Evolutionary conservation across 306 rosid species (phyloP), one percentile per base, ranked within the genome.

Genomic region (Dalbergia cultrata): DNA sequence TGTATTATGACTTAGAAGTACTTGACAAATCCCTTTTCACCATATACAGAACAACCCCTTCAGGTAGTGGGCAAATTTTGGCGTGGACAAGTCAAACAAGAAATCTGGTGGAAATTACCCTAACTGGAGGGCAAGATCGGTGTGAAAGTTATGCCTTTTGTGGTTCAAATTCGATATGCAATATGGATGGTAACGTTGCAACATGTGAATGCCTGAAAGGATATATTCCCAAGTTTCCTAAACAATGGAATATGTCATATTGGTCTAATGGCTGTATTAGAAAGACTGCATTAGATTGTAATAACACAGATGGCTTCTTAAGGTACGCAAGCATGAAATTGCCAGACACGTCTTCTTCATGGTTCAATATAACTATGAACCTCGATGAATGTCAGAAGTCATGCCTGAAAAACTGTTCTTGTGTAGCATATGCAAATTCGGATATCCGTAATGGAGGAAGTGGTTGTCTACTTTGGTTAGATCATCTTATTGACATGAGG

Each of bases 401-500:
- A 13, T 50, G 57, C 57, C 6, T 50, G 57, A 50, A 50, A 50
- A 50, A 50, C 1, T 50, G 57, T 50, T 50, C 57, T 50, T 50
- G 57, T 9, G 4, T 3, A 50, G 57, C 57, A 13, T 50, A 50
- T 50, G n/a, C 57, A 14, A 16, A 6, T 14, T 50, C 14, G 57
- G 57, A 50, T 50, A 50, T 50, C 17, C 17, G 57, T 16, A 50
- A 50, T 50, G 57, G 57, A 13, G 57, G 57, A 50, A 50, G 57
- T 13, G 57, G 57, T 3, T 50, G 57, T 50, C 14, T 50, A 50
- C n/a, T 50, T 50, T 50, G 57, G 57, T 50, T 50, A 14, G 17
- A 10, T 33, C 16, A 70, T 70, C 47, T 70, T 59, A 9, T 53
- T 71, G 76, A 71, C 63, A 33, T 71, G 44, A 71, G 59, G 33